Evolutionary conservation across 1,284 basidiomycete genomes (phyloP).

Genomic region (Acaromyces ingoldii): DNA sequence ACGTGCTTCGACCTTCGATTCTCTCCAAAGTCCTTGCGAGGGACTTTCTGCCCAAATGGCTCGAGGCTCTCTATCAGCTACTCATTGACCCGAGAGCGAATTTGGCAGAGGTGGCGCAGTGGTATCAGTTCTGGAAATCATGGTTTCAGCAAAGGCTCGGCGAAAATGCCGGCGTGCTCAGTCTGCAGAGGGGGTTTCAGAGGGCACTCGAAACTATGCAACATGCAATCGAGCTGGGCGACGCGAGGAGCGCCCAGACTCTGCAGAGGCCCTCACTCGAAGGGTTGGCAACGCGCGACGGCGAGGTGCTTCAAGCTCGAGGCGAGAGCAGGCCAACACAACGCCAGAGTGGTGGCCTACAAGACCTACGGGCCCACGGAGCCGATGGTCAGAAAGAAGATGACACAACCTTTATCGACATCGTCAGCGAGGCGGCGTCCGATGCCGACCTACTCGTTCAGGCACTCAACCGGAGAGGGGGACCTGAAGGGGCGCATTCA

Average conservation of each 20-base stretch:
- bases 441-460: conserved; percentile 80
- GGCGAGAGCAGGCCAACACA: conserved; percentile 55
- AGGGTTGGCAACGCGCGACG: background rate
- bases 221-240: conserved; percentile 69
- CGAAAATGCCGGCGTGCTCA: conserved; percentile 53
- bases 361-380: background rate
- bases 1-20: conserved; percentile 60
- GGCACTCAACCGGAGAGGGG: conserved; percentile 71
- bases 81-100: conserved; percentile 74
- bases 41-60: conserved; percentile 95
- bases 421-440: conserved; percentile 82
- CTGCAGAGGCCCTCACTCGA: conserved; percentile 56
- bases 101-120: conserved; percentile 82
- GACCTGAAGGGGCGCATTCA: conserved; percentile 76
- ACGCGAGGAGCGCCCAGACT: conserved; percentile 46
- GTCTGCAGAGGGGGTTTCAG: conserved; percentile 72
- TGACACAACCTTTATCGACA: conserved; percentile 69
- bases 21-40: conserved; percentile 57
- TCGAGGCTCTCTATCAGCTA: conserved; percentile 86
- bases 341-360: conserved; percentile 14
- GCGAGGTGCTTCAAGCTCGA: background rate
- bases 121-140: conserved; percentile 80
- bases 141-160: conserved; percentile 67
- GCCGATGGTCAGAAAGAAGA: conserved; percentile 13
- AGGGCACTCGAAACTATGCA: conserved; percentile 86